Evolutionary conservation across 2,329 filamentous ascomycete genomes (phyloP), one percentile per base, ranked within the genome.

Genomic region (Akanthomyces muscarius): DNA sequence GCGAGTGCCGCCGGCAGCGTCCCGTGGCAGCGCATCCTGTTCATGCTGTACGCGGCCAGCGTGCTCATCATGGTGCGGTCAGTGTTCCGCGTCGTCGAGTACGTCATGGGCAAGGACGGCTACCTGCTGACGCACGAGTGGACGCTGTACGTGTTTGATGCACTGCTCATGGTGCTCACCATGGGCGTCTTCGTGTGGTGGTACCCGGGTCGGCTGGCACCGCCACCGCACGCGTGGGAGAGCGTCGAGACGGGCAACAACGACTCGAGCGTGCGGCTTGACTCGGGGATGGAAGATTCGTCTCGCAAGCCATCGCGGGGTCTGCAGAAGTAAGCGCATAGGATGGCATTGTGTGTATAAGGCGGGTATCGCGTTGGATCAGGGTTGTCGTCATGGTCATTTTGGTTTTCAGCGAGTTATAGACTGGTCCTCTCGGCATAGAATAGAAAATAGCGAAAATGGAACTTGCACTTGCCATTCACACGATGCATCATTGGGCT

Each of bases 1-100:
- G 68, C 64, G 30, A 67, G 66, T 1, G 41, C 64, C 47, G 52
- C 38, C 53, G 59, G 30, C 28, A n/a, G 23, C 18, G 63, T 73
- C 14, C 64, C 70, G 1, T 80, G 78, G 77, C 64, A 68, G 65
- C 70, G 68, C 62, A 69, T 73, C 57, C 69, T 80, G 10, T 53
- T 45, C 42, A 73, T 75, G 57, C 68, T 80, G 45, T 79, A 80
- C 65, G 64, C 65, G n/a, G 69, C 71, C 7, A 75, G 74, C 51
- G 61, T 64, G 1, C 71, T 79, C 45, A 80, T 83, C 30, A 70
- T 80, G 57, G 67, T 79, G 8, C 73, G 81, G 13, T 80, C 76
- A 5, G 63, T 81, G 7, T 81, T 78, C 65, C 76, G 81, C 18
- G 73, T 81, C 2, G 67, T 82, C n/a, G 82, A 84, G 71, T 83